phyloP scores from a whole-genome alignment of 176 grass and related monocot genomes.

The Oryza australiensis region DNA sequence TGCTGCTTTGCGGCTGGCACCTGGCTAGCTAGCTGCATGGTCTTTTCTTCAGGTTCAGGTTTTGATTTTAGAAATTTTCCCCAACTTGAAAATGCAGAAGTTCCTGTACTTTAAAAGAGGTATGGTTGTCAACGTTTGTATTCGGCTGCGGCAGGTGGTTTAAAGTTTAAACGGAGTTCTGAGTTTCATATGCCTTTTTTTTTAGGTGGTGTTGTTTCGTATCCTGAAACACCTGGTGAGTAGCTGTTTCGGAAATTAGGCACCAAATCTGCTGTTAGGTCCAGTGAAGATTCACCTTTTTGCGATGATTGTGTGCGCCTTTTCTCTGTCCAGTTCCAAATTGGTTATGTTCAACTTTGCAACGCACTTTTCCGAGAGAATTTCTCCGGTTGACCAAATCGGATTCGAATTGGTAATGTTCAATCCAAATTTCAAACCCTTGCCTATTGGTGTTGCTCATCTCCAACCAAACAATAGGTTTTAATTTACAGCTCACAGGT shows the following conservation, averaged over 20 bases:
- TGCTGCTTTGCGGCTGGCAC: background rate
- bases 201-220: background rate
- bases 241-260: background rate
- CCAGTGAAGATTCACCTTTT: background rate
- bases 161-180: background rate
- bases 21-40: background rate
- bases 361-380: background rate
- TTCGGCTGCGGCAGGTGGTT: background rate
- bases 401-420: background rate
- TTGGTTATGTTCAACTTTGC: background rate
- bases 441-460: background rate
- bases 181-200: background rate
- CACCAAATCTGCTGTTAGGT: conserved; percentile 10
- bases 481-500: background rate
- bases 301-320: background rate
- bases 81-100: background rate
- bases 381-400: background rate
- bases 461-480: background rate
- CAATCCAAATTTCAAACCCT: background rate
- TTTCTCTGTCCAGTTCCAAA: background rate
- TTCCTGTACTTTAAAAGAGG: background rate
- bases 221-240: background rate
- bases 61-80: background rate
- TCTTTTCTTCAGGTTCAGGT: background rate
- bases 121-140: background rate